Evolutionary conservation across 2,329 filamentous ascomycete genomes (phyloP), one percentile per base, ranked within the genome.

Genomic region (Botryotinia convoluta): DNA sequence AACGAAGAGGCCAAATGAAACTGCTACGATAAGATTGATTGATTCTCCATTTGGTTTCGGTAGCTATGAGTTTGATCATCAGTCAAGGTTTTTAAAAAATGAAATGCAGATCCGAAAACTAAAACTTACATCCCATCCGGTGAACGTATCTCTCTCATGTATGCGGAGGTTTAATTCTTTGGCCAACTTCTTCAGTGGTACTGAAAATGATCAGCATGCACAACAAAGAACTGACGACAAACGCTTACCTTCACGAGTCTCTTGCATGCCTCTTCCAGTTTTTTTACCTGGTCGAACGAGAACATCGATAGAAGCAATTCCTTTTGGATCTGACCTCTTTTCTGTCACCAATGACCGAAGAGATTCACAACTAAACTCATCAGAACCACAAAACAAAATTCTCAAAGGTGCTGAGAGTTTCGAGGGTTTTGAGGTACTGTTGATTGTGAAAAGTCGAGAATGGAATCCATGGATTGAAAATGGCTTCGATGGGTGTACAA

Each of bases 361-460:
- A 1, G 94, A 93, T 70, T 87, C 88, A 79, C 92, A 92, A 84
- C 95, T 98, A 83, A 98, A 97, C 3, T 90, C 87, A 82, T 99
- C 96, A 4, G 95, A 96, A 75, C 96, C 96, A 83, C 95, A 98
- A 83, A 98, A 99, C 6, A 99, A 87, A 71, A 99, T 94, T 48
- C 91, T 88, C 45, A 99, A 85, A 4, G 93, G 92, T 6, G 89
- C 79, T 39, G 77, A 79, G 14, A 65, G 20, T 7, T 89, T 79
- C 37, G 77, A 78, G 18, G 67, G 20, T 48, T 76, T 74, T 2
- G 72, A 62, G 32, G 74, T 77, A 18, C 67, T 60, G 37, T 76
- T 75, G 3, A 74, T 72, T 54, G 63, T 74, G 67, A 73, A 73
- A 65, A 68, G 70, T 60, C 67, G 68, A 61, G 16, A 72, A 61